Base-by-base conservation (phyloP, 768 basidiomycete genomes). In the Tricholoma terreum region DNA sequence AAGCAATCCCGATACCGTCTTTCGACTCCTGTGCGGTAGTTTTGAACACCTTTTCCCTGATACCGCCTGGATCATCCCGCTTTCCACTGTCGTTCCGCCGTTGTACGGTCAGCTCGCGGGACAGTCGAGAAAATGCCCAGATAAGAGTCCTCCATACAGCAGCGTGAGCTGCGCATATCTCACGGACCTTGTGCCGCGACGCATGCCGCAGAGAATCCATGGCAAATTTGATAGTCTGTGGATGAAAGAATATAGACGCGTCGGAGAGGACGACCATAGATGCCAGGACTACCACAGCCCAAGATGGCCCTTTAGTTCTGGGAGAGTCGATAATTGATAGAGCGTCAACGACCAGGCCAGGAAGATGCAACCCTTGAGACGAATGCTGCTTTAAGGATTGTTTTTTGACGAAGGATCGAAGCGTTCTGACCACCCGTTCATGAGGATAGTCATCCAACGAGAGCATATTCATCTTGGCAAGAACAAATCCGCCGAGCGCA, bases 401-500 rank as follows among this genome's bases (percentile, higher is more conserved):
- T 33, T 72, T 52, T 1, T 69, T 62, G 11, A 74, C 50, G 50
- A 72, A 77, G 27, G 56, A 51, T 4, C 63, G 63, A 54, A 77
- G 54, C 17, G 63, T 52, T 30, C 65, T 27, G 11, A 73, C 69
- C 9, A 73, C 57, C 14, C 55, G 24, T 34, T 66, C 51, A 57
- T 71, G 67, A 51, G 66, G 64, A 36, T 63, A 67, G 40, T 57
- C 36, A 35, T 61, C 19, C 56, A 55, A 52, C 33, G 55, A 50
- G 49, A 57, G 61, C 24, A 54, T 46, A 1, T 54, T 50, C 43
- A 74, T 61, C 58, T 75, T 78, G 1, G 74, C 84, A 4, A 76
- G 61, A 10, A 80, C 81, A 52, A 86, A 78, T 2, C 83, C 80
- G 36, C 80, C 77, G 0, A 89, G 73, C 2, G 84, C 83, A 61